Conservation (phyloP, 805 yeast genomes). For the Cyberlindnera nakhonratchasimensis region DNA sequence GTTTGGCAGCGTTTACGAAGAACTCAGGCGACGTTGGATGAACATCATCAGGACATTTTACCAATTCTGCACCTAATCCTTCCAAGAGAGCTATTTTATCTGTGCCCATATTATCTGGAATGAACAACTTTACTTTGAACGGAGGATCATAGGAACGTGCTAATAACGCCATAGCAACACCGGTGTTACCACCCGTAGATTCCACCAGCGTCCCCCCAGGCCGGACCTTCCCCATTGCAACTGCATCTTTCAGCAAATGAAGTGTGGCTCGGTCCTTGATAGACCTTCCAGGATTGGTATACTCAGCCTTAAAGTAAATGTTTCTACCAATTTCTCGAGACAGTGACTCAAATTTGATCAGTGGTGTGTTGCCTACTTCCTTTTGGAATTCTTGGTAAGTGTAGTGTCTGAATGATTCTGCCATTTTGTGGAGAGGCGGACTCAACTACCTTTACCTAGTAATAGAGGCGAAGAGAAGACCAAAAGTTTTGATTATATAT, state of each 20-base stretch:
- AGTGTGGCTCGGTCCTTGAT: constrained; percentile 81
- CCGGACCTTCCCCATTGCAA: constrained; percentile 26
- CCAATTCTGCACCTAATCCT: constrained; percentile 58
- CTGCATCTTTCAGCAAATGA: constrained; percentile 60
- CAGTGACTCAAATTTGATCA: constrained; percentile 59
- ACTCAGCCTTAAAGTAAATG: constrained; percentile 69
- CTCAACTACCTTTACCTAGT: too few relatives aligned
- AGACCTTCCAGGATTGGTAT: constrained; percentile 76
- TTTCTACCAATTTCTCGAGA: constrained; percentile 66
- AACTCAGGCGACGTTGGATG: constrained; percentile 48
- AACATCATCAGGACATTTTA: constrained; percentile 64
- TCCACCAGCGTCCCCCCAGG: constrained; percentile 61
- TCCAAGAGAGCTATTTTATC: constrained; percentile 61
- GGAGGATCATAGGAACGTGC: constrained; percentile 35
- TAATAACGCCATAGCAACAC: constrained; percentile 71
- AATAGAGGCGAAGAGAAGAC: too few relatives aligned
- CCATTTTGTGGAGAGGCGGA: too few relatives aligned
- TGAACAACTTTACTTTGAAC: constrained; percentile 61
- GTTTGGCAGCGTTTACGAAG: constrained; percentile 23
- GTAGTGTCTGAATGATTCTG: background rate
- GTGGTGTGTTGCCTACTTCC: constrained; percentile 65
- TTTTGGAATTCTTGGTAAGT: constrained; percentile 14
- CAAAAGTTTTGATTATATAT: too few relatives aligned
- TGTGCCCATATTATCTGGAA: constrained; percentile 71
- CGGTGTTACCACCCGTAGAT: constrained; percentile 86